These are phyloP conservation scores for Paraurostyla sp. DNA, from an alignment of 73 alveolate species.

Conservation along the genomic window DNA sequence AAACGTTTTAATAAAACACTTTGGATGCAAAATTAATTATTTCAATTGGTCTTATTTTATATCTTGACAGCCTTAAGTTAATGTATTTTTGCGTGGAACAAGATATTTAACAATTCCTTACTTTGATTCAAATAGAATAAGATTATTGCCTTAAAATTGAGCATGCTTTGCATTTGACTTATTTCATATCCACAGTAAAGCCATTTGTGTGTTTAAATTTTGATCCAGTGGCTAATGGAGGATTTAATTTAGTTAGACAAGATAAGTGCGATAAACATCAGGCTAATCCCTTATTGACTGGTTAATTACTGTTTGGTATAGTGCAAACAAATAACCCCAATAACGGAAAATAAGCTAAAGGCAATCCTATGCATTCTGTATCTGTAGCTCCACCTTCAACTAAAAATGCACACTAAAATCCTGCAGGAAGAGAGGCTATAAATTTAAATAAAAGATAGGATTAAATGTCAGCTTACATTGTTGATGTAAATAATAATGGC, in stretches of 20 bases:
- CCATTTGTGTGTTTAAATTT: slow-evolving; percentile 61
- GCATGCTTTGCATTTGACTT: neutral
- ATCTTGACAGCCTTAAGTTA: neutral
- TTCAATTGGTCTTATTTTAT: no score
- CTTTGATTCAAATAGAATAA: neutral
- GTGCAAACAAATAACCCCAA: slow-evolving; percentile 14
- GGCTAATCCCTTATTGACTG: slow-evolving; percentile 44
- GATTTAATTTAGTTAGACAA: slow-evolving; percentile 24
- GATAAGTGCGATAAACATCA: slow-evolving; percentile 59
- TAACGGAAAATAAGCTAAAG: neutral
- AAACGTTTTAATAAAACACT: no score
- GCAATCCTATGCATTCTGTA: neutral
- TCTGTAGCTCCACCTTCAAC: no score
- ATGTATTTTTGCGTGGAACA: neutral
- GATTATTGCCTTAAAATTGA: slow-evolving; percentile 4
- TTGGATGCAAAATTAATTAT: no score
- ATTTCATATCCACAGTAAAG: slow-evolving; percentile 22
- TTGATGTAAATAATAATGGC: neutral
- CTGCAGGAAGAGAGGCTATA: neutral
- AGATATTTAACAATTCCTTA: neutral
- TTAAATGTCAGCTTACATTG: neutral
- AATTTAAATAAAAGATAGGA: neutral
- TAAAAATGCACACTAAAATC: neutral
- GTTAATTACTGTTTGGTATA: slow-evolving; percentile 38
- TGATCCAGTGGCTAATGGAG: slow-evolving; percentile 34